phyloP scores from a whole-genome alignment of 495 filamentous ascomycete species.

The Stereocaulon alpinum region DNA sequence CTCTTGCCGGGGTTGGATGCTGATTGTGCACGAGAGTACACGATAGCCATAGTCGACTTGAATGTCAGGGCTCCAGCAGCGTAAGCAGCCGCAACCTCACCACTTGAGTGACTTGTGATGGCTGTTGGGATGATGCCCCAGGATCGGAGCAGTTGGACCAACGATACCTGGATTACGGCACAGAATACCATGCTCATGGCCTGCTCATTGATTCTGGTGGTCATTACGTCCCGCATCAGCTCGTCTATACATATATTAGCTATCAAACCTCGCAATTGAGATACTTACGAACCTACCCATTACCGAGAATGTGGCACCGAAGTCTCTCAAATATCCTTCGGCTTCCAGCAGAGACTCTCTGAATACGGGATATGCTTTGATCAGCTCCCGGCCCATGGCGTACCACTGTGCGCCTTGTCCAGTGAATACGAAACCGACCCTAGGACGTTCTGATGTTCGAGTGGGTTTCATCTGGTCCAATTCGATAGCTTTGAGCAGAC shows the following conservation, averaged over 20 bases:
- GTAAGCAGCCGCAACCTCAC: slow-evolving; percentile 36
- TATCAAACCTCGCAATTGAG: too few species aligned
- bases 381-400: slow-evolving; percentile 23
- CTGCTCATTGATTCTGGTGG: slow-evolving; percentile 4
- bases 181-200: slow-evolving; percentile 7
- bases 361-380: slow-evolving; percentile 14
- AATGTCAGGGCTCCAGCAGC: slow-evolving; percentile 10
- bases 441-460: background rate
- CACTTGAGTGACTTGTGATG: slow-evolving; percentile 31
- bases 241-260: background rate
- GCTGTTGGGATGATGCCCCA: slow-evolving; percentile 19
- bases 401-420: slow-evolving; percentile 38
- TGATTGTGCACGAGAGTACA: too few species aligned
- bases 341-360: slow-evolving; percentile 17
- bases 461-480: background rate
- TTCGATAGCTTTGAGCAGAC: background rate
- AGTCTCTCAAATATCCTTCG: slow-evolving; percentile 13
- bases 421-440: slow-evolving; percentile 30
- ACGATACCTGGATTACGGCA: slow-evolving; percentile 22
- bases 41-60: too few species aligned
- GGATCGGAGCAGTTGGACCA: slow-evolving; percentile 16
- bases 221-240: background rate
- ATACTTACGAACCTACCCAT: too few species aligned
- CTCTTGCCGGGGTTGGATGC: slow-evolving; percentile 18
- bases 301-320: slow-evolving; percentile 10